These are phyloP conservation scores for Haberlea rhodopensis DNA, from an alignment of 257 asterid genomes.

Conservation along the genomic window DNA sequence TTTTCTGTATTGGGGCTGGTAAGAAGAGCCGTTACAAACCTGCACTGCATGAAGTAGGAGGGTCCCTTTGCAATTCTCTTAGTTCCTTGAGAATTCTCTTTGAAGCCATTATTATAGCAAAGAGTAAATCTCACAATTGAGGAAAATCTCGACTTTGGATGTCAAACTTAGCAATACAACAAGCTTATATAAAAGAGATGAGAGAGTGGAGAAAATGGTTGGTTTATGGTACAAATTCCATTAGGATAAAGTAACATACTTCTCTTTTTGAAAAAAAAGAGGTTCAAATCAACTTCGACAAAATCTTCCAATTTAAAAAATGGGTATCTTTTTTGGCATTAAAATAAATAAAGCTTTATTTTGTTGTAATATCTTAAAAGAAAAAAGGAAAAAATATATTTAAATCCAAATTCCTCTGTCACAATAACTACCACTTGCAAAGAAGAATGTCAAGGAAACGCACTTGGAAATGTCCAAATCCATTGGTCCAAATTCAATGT, in stretches of 20 bases:
- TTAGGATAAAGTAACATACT: slow-evolving; percentile 22
- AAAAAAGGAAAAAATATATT: background rate
- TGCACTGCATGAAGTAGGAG: slow-evolving; percentile 95
- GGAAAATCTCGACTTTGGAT: slow-evolving; percentile 16
- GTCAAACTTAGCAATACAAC: slow-evolving; percentile 15
- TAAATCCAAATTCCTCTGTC: background rate
- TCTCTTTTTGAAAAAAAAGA: background rate
- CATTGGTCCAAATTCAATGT: slow-evolving; percentile 12
- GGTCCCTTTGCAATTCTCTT: slow-evolving; percentile 83
- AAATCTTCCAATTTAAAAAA: slow-evolving; percentile 11
- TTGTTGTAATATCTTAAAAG: slow-evolving; percentile 1
- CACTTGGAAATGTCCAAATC: background rate
- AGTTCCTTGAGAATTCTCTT: slow-evolving; percentile 85
- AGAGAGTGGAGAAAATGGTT: slow-evolving; percentile 16
- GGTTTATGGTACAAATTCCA: slow-evolving; percentile 43
- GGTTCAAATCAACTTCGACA: slow-evolving; percentile 29
- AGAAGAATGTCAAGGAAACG: slow-evolving; percentile 12
- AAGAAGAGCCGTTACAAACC: no score
- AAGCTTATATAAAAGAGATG: slow-evolving; percentile 30
- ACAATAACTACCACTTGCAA: background rate
- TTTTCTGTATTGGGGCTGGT: no score
- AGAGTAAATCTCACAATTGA: background rate
- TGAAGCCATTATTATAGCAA: slow-evolving; percentile 54
- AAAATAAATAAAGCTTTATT: background rate
- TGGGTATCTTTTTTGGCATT: slow-evolving; percentile 13